These are phyloP conservation scores for Cercophora scortea DNA, from an alignment of 495 filamentous ascomycete genomes.

Conservation along the genomic window DNA sequence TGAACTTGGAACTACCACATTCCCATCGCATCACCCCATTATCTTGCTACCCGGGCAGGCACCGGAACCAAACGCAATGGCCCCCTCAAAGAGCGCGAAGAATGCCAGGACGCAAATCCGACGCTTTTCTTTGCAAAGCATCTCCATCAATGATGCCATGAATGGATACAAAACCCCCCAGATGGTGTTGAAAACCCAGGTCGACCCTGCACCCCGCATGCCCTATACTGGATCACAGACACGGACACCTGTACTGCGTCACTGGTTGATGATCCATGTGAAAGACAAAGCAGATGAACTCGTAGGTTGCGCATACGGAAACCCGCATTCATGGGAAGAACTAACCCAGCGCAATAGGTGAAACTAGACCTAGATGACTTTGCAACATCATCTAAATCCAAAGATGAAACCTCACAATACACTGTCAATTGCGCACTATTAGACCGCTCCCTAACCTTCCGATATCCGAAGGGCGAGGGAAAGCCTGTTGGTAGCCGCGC, in stretches of 20 bases:
- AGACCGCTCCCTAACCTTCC: conserved; percentile 10
- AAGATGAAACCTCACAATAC: neutral
- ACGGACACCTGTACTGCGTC: conserved; percentile 7
- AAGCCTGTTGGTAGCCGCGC: neutral
- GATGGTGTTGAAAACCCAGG: conserved; percentile 20
- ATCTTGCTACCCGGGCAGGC: too few species aligned
- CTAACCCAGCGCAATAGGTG: conserved; percentile 2
- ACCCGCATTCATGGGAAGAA: neutral
- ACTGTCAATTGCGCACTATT: conserved; percentile 4
- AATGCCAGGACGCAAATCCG: conserved; percentile 3
- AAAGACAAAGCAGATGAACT: conserved; percentile 26
- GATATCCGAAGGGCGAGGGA: conserved; percentile 4
- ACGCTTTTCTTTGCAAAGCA: conserved; percentile 14
- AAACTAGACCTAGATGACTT: conserved; percentile 15
- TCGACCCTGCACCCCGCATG: conserved; percentile 8
- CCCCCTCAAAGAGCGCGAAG: conserved; percentile 1
- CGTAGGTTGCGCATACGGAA: conserved; percentile 5
- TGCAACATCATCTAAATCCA: neutral
- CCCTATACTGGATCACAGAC: conserved; percentile 9
- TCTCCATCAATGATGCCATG: conserved; percentile 12
- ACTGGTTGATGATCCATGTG: conserved; percentile 24
- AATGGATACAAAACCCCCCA: conserved; percentile 20
- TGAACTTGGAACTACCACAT: too few species aligned
- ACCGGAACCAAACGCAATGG: neutral
- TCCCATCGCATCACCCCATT: too few species aligned